Evolutionary conservation across 306 rosid genomes (phyloP).

Genomic region (Vigna unguiculata): DNA sequence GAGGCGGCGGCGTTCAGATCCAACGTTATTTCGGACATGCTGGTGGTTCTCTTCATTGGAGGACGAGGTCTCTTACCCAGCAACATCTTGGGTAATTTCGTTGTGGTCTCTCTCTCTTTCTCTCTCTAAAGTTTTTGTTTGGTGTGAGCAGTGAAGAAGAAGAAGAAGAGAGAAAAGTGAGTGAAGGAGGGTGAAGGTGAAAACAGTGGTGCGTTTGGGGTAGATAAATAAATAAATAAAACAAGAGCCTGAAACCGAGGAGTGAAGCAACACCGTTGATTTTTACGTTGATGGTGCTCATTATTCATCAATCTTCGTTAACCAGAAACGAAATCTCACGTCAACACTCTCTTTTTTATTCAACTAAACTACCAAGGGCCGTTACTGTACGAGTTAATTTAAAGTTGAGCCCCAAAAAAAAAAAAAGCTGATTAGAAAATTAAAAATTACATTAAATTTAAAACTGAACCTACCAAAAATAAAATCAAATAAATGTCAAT

Average conservation of each 20-base stretch:
- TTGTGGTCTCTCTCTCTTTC: neutral
- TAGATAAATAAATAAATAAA: conserved; percentile 60
- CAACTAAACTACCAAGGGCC: too few relatives aligned
- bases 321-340: conserved; percentile 42
- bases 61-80: conserved; percentile 82
- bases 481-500: too few relatives aligned
- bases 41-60: conserved; percentile 82
- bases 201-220: conserved; percentile 41
- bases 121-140: too few relatives aligned
- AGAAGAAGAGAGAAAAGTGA: neutral
- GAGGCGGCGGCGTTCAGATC: conserved; percentile 57
- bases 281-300: neutral
- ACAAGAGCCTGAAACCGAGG: conserved; percentile 61
- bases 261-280: conserved; percentile 63
- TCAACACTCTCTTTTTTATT: conserved; percentile 38
- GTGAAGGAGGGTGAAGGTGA: conserved; percentile 32
- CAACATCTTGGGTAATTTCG: conserved; percentile 42
- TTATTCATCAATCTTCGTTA: conserved; percentile 17
- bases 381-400: too few relatives aligned
- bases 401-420: too few relatives aligned
- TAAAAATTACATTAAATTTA: too few relatives aligned
- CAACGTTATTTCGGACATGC: conserved; percentile 72
- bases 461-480: too few relatives aligned
- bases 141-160: neutral
- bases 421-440: neutral